Conservation (phyloP, 805 yeast species). For the Wickerhamomyces chaumierensis region DNA sequence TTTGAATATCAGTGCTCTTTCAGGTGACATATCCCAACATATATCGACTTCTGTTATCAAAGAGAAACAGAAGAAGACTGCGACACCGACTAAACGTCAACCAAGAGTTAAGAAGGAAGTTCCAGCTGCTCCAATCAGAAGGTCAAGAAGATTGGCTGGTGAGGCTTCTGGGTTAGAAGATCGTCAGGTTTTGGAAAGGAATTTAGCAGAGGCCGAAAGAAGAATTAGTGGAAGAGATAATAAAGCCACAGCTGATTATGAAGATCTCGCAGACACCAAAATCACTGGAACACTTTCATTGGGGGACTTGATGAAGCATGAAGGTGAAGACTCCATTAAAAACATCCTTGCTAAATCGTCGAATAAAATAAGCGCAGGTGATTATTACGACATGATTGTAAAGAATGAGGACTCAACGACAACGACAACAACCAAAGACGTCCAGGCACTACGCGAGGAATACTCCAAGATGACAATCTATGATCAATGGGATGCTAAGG, state of each 20-base stretch:
- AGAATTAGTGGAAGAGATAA: no score
- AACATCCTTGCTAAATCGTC: conserved; percentile 17
- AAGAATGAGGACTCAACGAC: conserved; percentile 24
- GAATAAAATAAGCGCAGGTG: conserved; percentile 47
- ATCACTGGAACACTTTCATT: conserved; percentile 57
- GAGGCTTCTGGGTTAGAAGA: conserved; percentile 32
- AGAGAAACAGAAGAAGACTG: conserved; percentile 17
- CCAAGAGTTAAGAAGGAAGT: conserved; percentile 9
- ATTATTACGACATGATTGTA: conserved; percentile 47
- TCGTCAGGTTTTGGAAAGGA: conserved; percentile 25
- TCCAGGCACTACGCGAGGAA: conserved; percentile 39
- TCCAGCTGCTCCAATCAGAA: conserved; percentile 42
- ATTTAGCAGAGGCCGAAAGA: conserved; percentile 15
- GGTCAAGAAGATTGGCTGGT: conserved; percentile 75
- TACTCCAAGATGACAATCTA: conserved; percentile 40
- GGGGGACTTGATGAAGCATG: conserved; percentile 40
- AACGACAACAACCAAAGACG: no score
- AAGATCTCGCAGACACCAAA: conserved; percentile 41
- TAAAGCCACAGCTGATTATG: conserved; percentile 30
- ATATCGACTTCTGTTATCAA: conserved; percentile 16
- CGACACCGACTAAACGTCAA: neutral
- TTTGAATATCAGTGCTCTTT: conserved; percentile 52
- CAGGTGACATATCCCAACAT: conserved; percentile 41
- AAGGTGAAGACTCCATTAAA: conserved; percentile 22
- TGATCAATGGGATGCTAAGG: conserved; percentile 52